Conservation (phyloP, 441 rosid species). For the Corymbia calophylla region DNA sequence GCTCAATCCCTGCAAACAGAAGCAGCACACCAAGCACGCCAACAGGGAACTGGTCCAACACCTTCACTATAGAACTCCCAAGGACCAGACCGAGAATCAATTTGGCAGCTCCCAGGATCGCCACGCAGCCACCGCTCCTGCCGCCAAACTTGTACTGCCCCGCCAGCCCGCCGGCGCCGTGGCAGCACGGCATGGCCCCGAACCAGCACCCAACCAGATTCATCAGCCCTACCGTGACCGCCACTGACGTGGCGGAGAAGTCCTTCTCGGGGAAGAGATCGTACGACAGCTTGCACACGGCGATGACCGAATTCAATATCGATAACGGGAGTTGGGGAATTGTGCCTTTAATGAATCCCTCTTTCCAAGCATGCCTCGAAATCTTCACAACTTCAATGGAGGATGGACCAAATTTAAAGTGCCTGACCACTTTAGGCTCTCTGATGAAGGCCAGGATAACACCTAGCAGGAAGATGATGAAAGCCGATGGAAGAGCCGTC, state of each 20-base stretch:
- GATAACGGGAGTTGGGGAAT: slow-evolving; percentile 75
- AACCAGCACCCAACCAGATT: slow-evolving; percentile 85
- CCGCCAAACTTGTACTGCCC: slow-evolving; percentile 94
- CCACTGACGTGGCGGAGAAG: slow-evolving; percentile 53
- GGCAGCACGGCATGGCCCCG: slow-evolving; percentile 88
- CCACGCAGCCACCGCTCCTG: slow-evolving; percentile 75
- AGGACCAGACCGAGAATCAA: slow-evolving; percentile 54
- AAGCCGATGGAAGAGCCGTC: slow-evolving; percentile 58
- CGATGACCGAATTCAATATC: slow-evolving; percentile 68
- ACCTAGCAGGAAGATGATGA: slow-evolving; percentile 55
- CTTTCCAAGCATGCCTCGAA: slow-evolving; percentile 52
- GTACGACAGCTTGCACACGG: slow-evolving; percentile 57
- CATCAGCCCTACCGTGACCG: slow-evolving; percentile 64
- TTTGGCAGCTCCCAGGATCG: slow-evolving; percentile 51
- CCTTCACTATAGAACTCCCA: slow-evolving; percentile 57
- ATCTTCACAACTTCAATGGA: slow-evolving; percentile 35
- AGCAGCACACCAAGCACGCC: slow-evolving; percentile 63
- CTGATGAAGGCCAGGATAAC: slow-evolving; percentile 52
- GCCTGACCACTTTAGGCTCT: slow-evolving; percentile 32
- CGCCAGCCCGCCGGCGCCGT: slow-evolving; percentile 74
- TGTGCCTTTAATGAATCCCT: slow-evolving; percentile 68
- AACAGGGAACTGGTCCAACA: slow-evolving; percentile 67
- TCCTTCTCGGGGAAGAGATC: slow-evolving; percentile 70
- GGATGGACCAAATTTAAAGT: slow-evolving; percentile 62
- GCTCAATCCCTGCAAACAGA: slow-evolving; percentile 70